Percentiles rank a stretch among this genome's conserved stretches.
phyloP scores from a whole-genome alignment of 768 basidiomycete species.

The Neoboletus brunneissimus region DNA sequence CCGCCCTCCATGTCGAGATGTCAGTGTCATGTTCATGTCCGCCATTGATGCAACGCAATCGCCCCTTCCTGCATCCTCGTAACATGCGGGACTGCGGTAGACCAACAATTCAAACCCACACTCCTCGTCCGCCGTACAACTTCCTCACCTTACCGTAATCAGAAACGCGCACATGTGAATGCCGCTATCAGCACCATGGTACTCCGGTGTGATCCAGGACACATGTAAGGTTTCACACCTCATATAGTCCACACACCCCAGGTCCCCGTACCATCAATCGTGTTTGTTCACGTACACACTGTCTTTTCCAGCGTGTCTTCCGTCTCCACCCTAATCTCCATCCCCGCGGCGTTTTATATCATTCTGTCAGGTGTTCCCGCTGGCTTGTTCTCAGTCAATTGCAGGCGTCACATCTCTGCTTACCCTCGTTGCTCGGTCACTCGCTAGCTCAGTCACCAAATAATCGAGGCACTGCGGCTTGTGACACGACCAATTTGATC shows the following conservation, averaged over 20 bases:
- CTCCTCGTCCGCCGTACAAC: slow-evolving; percentile 27
- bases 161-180: slow-evolving; percentile 35
- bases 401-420: slow-evolving; percentile 13
- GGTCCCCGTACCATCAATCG: slow-evolving; percentile 34
- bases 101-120: slow-evolving; percentile 17
- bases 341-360: slow-evolving; percentile 31
- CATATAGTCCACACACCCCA: slow-evolving; percentile 29
- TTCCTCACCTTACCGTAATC: slow-evolving; percentile 32
- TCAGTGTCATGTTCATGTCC: slow-evolving; percentile 30
- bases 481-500: slow-evolving; percentile 29
- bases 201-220: slow-evolving; percentile 27
- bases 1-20: slow-evolving; percentile 24
- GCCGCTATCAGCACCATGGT: slow-evolving; percentile 28
- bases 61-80: slow-evolving; percentile 10
- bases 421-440: slow-evolving; percentile 5
- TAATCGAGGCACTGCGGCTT: slow-evolving; percentile 18
- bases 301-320: slow-evolving; percentile 31
- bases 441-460: slow-evolving; percentile 3
- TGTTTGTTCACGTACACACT: slow-evolving; percentile 37
- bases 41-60: slow-evolving; percentile 8
- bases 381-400: slow-evolving; percentile 11
- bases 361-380: slow-evolving; percentile 13
- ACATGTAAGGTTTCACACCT: slow-evolving; percentile 36
- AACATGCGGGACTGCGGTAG: slow-evolving; percentile 20
- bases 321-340: slow-evolving; percentile 33